Base-by-base conservation (phyloP, 1,139 yeast genomes). In the Sugiyamaella paludigena region DNA sequence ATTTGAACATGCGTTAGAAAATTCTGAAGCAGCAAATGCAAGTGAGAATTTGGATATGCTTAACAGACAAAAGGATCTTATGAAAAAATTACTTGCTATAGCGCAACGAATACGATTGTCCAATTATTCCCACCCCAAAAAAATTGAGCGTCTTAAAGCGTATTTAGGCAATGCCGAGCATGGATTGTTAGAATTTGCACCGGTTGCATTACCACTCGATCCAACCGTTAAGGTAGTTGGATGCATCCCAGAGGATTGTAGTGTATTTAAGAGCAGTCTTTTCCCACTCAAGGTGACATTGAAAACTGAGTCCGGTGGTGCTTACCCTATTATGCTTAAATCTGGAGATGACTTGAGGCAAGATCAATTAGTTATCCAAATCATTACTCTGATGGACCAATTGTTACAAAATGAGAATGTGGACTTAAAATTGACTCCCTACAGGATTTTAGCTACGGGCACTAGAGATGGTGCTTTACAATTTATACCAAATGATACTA, bases 261-360 rank as follows among this genome's bases (percentile, higher is more conserved):
- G 84, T 2, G 97, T 92, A 4, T 92, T 92, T 70, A 92, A 92
- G 64, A 84, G 95, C 54, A 86, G 96, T 34, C 72, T 92, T 60
- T 83, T 94, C 4, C 98, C 98, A 0, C 72, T 92, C 48, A 89
- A 89, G 62, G 77, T 92, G 37, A 80, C 89, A 0, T 82, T 92
- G 63, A 83, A 79, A 58, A 84, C 95, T 0, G 70, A 76, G 1
- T 68, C 66, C 12, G 86, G 84, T 0, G 68, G 65, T 1, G 75
- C 73, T 44, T 94, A 89, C 66, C 82, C 95, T 3, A 70, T 92
- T 39, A 92, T 94, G 85, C 89, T 89, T 69, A 94, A 94, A 65
- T 86, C 87, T 43, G 98, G 99, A 2, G 98, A 94, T 68, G 98
- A 94, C 64, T 72, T 94, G 45, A 75, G 98, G 51, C 99, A 94